Evolutionary conservation across 371 early-diverging fungal genomes (phyloP).

Genomic region (Mucor mucedo): DNA sequence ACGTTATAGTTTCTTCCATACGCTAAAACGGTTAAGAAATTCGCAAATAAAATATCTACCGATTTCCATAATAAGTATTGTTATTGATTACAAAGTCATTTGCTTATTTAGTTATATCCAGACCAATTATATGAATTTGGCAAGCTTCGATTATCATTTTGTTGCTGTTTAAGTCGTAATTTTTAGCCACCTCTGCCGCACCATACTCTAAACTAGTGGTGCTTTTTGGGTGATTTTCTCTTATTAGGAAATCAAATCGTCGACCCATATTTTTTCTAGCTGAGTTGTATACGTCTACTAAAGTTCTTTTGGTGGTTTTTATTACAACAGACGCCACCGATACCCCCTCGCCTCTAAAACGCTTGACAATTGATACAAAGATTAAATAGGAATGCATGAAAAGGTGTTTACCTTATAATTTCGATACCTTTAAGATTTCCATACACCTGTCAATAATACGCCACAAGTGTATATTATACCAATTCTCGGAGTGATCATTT

Average conservation of each 20-base stretch:
- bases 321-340: conserved; percentile 29
- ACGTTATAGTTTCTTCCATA: too few species aligned
- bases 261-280: conserved; percentile 25
- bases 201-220: conserved; percentile 23
- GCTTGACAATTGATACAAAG: conserved; percentile 29
- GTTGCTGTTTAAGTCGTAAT: conserved; percentile 24
- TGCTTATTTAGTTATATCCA: too few species aligned
- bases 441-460: conserved; percentile 28
- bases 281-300: conserved; percentile 29
- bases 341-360: conserved; percentile 28
- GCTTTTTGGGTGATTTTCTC: conserved; percentile 18
- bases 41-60: too few species aligned
- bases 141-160: conserved; percentile 6
- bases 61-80: too few species aligned
- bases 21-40: too few species aligned
- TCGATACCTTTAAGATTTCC: conserved; percentile 25
- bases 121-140: too few species aligned
- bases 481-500: conserved; percentile 31
- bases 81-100: too few species aligned
- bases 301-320: conserved; percentile 31
- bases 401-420: conserved; percentile 24
- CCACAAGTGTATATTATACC: conserved; percentile 28
- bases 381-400: conserved; percentile 29
- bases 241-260: conserved; percentile 22
- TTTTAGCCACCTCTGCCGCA: conserved; percentile 23